Evolutionary conservation across 768 basidiomycete genomes (phyloP).

Genomic region (Tricholoma furcatifolium): DNA sequence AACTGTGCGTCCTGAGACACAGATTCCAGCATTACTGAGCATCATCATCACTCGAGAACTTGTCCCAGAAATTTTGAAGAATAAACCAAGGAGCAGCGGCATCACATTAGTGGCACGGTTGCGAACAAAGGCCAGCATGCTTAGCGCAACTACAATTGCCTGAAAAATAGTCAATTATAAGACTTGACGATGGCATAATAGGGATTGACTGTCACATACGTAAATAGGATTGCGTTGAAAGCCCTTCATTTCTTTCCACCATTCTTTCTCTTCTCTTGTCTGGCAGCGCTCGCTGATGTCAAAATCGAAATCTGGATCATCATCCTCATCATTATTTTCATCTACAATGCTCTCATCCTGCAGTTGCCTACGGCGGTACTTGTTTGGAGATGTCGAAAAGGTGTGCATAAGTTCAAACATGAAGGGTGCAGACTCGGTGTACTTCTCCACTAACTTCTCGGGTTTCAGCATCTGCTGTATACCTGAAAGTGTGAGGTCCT

Average conservation of each 20-base stretch:
- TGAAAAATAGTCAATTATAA: slow-evolving; percentile 3
- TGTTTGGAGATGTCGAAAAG: slow-evolving; percentile 17
- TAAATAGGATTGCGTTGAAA: slow-evolving; percentile 23
- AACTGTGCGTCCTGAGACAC: slow-evolving; percentile 23
- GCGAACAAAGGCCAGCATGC: slow-evolving; percentile 23
- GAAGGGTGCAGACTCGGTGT: slow-evolving; percentile 14
- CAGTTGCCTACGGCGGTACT: slow-evolving; percentile 12
- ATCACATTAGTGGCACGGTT: slow-evolving; percentile 28
- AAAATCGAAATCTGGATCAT: slow-evolving; percentile 19
- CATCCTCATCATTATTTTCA: slow-evolving; percentile 8
- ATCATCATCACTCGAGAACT: slow-evolving; percentile 24
- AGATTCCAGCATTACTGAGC: slow-evolving; percentile 26
- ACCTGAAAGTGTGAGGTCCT: no score
- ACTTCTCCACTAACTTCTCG: background rate
- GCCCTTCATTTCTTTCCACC: slow-evolving; percentile 12
- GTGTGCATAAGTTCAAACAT: slow-evolving; percentile 11
- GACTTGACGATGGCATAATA: background rate
- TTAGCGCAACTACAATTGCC: slow-evolving; percentile 5
- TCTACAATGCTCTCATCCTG: background rate
- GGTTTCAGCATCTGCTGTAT: no score
- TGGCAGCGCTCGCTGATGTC: slow-evolving; percentile 5
- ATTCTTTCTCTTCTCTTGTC: slow-evolving; percentile 1
- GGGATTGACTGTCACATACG: slow-evolving; percentile 18
- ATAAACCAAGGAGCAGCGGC: slow-evolving; percentile 27
- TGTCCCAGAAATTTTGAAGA: slow-evolving; percentile 29